Evolutionary conservation across 1,284 basidiomycete genomes (phyloP).

Genomic region (Melampsora medusae): DNA sequence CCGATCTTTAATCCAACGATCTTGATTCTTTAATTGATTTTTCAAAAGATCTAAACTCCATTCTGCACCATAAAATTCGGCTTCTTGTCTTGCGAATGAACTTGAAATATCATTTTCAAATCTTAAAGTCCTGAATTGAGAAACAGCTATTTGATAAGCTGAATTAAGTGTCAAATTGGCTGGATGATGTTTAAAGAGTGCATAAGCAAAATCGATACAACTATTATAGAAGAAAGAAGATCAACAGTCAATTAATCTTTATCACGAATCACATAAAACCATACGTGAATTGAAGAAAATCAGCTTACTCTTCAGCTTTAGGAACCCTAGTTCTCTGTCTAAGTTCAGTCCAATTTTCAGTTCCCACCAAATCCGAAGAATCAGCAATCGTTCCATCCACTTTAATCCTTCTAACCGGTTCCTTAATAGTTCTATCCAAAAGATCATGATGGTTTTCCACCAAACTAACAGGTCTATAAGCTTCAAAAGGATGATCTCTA

Average conservation of each 20-base stretch:
- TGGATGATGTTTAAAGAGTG: conserved; percentile 4
- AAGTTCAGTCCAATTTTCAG: conserved; percentile 4
- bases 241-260: background rate
- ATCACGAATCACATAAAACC: background rate
- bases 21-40: background rate
- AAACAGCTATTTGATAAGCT: conserved; percentile 36
- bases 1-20: conserved; percentile 9
- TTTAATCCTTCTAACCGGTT: background rate
- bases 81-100: conserved; percentile 40
- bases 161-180: conserved; percentile 23
- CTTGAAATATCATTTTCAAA: conserved; percentile 30
- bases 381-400: background rate
- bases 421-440: background rate
- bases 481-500: conserved; percentile 44
- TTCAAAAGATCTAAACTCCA: background rate
- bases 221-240: background rate
- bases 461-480: conserved; percentile 31
- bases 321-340: conserved; percentile 25
- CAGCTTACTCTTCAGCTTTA: conserved; percentile 26
- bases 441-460: conserved; percentile 21
- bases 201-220: conserved; percentile 36
- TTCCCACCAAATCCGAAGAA: conserved; percentile 4
- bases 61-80: conserved; percentile 12
- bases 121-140: conserved; percentile 35
- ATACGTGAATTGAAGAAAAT: background rate